Base-by-base conservation (phyloP, 2,329 filamentous ascomycete genomes). In the Aspergillus vadensis region DNA sequence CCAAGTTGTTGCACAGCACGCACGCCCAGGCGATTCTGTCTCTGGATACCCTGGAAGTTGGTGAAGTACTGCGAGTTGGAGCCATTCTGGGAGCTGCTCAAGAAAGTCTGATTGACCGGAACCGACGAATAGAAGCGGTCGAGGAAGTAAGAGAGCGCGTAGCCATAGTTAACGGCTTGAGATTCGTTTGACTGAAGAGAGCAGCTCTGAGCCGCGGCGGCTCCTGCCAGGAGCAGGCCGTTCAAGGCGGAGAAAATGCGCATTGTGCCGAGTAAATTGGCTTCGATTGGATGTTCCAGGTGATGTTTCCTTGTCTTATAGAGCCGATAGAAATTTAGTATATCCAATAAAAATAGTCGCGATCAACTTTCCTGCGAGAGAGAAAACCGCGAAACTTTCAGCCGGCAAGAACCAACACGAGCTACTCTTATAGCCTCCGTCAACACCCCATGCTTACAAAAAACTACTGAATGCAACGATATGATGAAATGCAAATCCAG, bases 31-130 rank as follows among this genome's bases (percentile, higher is more conserved):
- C 65, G 69, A 57, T 67, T 70, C 47, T 69, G 62, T 17, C 64
- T 60, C 56, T 67, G 62, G 5, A 73, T 64, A 14, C 70, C 70
- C 23, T 57, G 59, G 52, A 73, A 60, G 57, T 73, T 72, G 36
- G 60, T 25, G 25, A 39, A 52, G 43, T 67, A 65, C 38, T 66
- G 64, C 30, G 65, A 61, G 30, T 12, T 63, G 9, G 66, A 63
- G 53, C 58, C 64, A 43, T 70, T 68, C 14, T 58, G 61, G 36
- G 67, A 64, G 54, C 52, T 55, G 9, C 48, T 56, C 47, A 70
- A 56, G 61, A 72, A 66, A 5, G 66, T 68, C 44, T 66, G 57
- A 59, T 73, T 71, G 54, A 70, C 30, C 5, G 67, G 55, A 23
- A 65, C 55, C 5, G 57, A 61, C 9, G 63, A 52, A 55, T 71